phyloP scores from a whole-genome alignment of 176 grass and related monocot species.

The Carex pumila region DNA sequence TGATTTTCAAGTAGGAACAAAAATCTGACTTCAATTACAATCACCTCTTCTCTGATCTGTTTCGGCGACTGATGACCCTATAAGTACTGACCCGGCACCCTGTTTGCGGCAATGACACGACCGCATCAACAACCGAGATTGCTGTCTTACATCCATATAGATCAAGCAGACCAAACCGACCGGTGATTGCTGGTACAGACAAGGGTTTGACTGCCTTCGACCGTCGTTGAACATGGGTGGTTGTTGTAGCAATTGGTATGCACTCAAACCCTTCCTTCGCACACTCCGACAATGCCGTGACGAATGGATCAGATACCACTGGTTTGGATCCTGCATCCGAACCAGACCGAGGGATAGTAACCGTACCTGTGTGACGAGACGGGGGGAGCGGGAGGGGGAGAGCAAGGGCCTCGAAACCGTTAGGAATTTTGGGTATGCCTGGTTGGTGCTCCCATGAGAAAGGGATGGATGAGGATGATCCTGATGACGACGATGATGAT shows the following conservation, averaged over 20 bases:
- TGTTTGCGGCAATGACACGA: constrained; percentile 43
- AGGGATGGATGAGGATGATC: constrained; percentile 51
- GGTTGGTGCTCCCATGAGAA: constrained; percentile 98
- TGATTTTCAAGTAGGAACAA: too few relatives aligned
- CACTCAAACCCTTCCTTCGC: constrained; percentile 25
- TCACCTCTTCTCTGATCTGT: constrained; percentile 27
- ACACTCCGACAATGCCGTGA: constrained; percentile 40
- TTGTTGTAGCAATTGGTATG: background rate
- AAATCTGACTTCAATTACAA: background rate
- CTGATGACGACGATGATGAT: constrained; percentile 21
- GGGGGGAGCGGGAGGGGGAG: constrained; percentile 21
- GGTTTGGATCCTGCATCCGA: constrained; percentile 1
- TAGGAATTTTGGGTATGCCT: constrained; percentile 59
- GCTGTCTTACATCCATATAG: constrained; percentile 60
- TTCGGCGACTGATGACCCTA: background rate
- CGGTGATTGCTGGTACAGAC: constrained; percentile 17
- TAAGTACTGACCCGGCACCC: background rate
- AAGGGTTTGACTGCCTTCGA: background rate
- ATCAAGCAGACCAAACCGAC: constrained; percentile 38
- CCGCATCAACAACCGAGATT: constrained; percentile 45
- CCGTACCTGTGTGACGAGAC: constrained; percentile 16
- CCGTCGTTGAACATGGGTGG: constrained; percentile 7
- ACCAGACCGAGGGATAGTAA: background rate
- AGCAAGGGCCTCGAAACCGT: background rate
- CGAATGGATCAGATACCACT: constrained; percentile 27